A percentile compares a stretch with the other conserved stretches of the same genome.
phyloP scores from a whole-genome alignment of 345 rosid genomes.

The Hevea brasiliensis region DNA sequence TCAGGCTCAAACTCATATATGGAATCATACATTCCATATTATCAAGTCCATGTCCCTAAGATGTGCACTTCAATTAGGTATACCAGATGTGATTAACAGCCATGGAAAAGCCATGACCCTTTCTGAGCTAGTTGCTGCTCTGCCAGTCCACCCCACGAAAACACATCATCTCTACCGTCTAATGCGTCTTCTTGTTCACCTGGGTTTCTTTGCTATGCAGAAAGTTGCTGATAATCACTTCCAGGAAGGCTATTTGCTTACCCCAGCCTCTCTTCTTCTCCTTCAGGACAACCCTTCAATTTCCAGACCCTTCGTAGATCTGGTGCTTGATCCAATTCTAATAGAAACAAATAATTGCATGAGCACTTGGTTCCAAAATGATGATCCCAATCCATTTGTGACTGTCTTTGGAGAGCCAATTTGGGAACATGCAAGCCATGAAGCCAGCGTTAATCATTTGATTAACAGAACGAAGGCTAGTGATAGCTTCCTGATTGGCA shows the following conservation, averaged over 20 bases:
- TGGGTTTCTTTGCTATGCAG: constrained; percentile 31
- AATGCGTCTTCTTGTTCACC: constrained; percentile 38
- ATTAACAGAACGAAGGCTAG: constrained; percentile 33
- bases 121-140: constrained; percentile 20
- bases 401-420: neutral
- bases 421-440: constrained; percentile 6
- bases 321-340: constrained; percentile 18
- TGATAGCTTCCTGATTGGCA: constrained; percentile 20
- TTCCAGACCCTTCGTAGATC: neutral
- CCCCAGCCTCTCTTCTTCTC: constrained; percentile 28
- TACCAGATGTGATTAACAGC: constrained; percentile 41
- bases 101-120: constrained; percentile 41
- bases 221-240: neutral
- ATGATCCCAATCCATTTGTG: neutral
- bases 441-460: neutral
- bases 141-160: constrained; percentile 25
- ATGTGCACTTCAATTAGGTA: constrained; percentile 41
- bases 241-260: constrained; percentile 26
- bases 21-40: constrained; percentile 20
- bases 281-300: constrained; percentile 7
- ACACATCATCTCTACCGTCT: constrained; percentile 23
- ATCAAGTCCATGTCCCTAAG: constrained; percentile 40
- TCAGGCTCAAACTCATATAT: constrained; percentile 33
- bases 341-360: constrained; percentile 18
- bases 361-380: constrained; percentile 34